phyloP scores from a whole-genome alignment of 2,329 filamentous ascomycete genomes.

The Ceratocystiopsis minuta region DNA sequence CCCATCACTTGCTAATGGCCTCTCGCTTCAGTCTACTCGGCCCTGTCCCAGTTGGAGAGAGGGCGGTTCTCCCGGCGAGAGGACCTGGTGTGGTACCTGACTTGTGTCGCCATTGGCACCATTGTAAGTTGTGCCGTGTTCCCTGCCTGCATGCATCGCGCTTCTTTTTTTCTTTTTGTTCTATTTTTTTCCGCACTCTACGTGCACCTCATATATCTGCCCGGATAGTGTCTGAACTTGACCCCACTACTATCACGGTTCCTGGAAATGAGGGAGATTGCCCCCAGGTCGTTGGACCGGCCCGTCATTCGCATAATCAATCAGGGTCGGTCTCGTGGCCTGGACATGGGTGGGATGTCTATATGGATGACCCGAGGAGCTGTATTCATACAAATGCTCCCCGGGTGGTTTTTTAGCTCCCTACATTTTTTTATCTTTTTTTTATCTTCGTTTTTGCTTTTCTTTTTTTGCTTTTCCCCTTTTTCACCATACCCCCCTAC shows the following conservation, averaged over 20 bases:
- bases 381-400: slow-evolving; percentile 32
- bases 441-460: not conserved
- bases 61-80: slow-evolving; percentile 57
- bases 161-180: not conserved
- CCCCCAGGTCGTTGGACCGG: slow-evolving; percentile 41
- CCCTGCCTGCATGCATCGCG: not conserved
- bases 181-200: slow-evolving; percentile 6
- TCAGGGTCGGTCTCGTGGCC: slow-evolving; percentile 42
- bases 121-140: slow-evolving; percentile 44
- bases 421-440: slow-evolving; percentile 29
- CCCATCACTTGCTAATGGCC: not conserved
- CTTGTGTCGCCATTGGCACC: slow-evolving; percentile 54
- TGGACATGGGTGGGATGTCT: slow-evolving; percentile 58
- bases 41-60: slow-evolving; percentile 60
- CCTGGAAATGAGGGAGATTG: slow-evolving; percentile 70
- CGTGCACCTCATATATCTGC: slow-evolving; percentile 51
- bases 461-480: not conserved
- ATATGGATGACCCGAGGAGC: slow-evolving; percentile 48
- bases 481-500: not conserved
- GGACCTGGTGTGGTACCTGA: slow-evolving; percentile 63
- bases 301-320: slow-evolving; percentile 48
- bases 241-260: slow-evolving; percentile 60
- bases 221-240: slow-evolving; percentile 44
- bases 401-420: slow-evolving; percentile 43
- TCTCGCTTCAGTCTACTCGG: slow-evolving; percentile 50